A percentile compares a stretch with the other conserved stretches of the same genome.
phyloP scores from a whole-genome alignment of 2,329 filamentous ascomycete genomes.

The Monilinia vaccinii-corymbosi region DNA sequence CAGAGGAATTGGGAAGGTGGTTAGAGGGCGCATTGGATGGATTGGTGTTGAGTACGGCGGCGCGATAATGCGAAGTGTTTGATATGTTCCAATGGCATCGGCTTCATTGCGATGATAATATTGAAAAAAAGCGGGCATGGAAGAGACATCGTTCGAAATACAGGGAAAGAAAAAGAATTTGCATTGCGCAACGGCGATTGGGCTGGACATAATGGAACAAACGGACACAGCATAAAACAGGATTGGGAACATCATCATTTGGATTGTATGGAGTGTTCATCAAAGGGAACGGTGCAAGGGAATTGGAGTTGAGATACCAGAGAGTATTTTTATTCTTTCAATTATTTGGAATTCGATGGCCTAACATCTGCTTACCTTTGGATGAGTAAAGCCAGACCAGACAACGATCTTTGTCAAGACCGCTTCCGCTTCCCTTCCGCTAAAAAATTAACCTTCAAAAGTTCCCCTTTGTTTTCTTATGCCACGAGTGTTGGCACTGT shows the following conservation, averaged over 20 bases:
- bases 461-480: neutral
- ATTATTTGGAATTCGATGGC: neutral
- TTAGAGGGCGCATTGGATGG: constrained; percentile 4
- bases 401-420: neutral
- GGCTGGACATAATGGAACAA: neutral
- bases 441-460: neutral
- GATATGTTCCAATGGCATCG: neutral
- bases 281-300: neutral
- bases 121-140: neutral
- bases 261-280: constrained; percentile 4
- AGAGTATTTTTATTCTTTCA: neutral
- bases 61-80: neutral
- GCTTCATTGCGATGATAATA: neutral
- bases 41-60: neutral
- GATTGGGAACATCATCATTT: neutral
- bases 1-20: constrained; percentile 5
- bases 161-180: neutral
- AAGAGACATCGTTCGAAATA: neutral
- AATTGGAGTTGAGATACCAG: constrained; percentile 1
- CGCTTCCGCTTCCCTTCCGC: neutral
- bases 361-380: neutral
- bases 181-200: neutral
- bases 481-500: neutral
- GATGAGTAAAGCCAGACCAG: neutral
- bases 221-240: neutral